Evolutionary conservation across 2,329 filamentous ascomycete genomes (phyloP).

Genomic region (Aaosphaeria arxii): DNA sequence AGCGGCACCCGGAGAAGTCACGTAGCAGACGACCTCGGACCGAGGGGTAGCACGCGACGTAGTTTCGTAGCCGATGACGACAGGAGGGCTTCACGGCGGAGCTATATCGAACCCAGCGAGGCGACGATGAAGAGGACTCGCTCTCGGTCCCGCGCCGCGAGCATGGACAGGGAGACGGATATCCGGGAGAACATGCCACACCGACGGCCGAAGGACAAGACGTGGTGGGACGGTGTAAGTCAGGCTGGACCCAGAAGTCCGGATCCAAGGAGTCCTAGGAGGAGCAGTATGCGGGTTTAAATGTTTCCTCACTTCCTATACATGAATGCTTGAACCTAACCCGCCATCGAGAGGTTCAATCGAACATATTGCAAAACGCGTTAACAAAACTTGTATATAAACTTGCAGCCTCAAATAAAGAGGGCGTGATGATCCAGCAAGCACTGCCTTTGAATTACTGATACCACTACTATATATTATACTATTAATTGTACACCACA

Average conservation of each 20-base stretch:
- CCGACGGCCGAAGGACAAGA: slow-evolving; percentile 26
- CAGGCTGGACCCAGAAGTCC: background rate
- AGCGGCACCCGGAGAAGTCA: background rate
- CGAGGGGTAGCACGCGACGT: background rate
- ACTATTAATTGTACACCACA: too few species aligned
- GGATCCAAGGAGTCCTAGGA: slow-evolving; percentile 8
- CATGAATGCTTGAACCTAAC: too few species aligned
- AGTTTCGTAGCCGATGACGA: slow-evolving; percentile 7
- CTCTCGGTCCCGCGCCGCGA: slow-evolving; percentile 18
- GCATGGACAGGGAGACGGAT: slow-evolving; percentile 27
- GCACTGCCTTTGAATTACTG: too few species aligned
- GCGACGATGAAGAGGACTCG: slow-evolving; percentile 4
- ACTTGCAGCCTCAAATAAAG: too few species aligned
- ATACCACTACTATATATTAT: too few species aligned
- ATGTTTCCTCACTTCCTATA: background rate
- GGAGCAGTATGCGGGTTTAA: slow-evolving; percentile 15
- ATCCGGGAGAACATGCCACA: slow-evolving; percentile 33
- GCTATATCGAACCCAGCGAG: background rate
- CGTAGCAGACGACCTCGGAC: background rate
- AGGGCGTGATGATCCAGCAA: too few species aligned
- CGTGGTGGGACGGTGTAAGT: slow-evolving; percentile 31
- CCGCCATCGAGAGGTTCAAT: too few species aligned
- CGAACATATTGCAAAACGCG: too few species aligned
- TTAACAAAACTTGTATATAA: too few species aligned
- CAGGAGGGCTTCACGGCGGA: slow-evolving; percentile 4